Evolutionary conservation across 78 protist species (phyloP), one percentile per base, ranked within the genome.

Genomic region (Diacronema lutheri): DNA sequence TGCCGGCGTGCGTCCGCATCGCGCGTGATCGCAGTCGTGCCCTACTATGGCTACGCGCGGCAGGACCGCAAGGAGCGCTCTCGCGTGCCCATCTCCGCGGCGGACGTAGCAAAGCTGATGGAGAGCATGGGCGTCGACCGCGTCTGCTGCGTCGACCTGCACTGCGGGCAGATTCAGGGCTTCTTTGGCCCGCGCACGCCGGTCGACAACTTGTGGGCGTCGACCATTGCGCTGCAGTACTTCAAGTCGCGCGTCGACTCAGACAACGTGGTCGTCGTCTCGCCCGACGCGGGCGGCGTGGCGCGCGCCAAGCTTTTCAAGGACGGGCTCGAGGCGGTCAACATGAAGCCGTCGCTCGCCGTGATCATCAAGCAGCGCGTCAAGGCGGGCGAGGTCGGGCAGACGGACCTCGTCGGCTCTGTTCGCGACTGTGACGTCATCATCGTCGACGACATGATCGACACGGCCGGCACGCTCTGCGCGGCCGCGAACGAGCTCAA

Each of bases 31-130:
- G 96, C 96, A 29, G 94, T 94, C 58, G n/a, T 96, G 40, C 96
- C 98, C 29, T 94, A 92, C 87, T 91, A 68, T n/a, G 94, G 86
- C 16, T 94, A 94, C 83, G 88, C 90, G 7, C 56, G 79, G 31
- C 79, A 95, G 76, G 94, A 93, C 86, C 83, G 93, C n/a, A 95
- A 95, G 89, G 66, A 44, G 56, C 46, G 81, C 60, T 44, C 92
- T 1, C 92, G 97, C 50, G 93, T 92, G 10, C 93, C 95, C 25
- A 95, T 95, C 80, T 86, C 95, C 23, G 97, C 97, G 0, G 64
- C 85, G 57, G 71, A 80, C 35, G 91, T 91, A 0, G 94, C 95
- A 21, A 35, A 87, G 82, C 21, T 94, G 86, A 66, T 92, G 62
- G 31, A 26, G 41, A 77, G 83, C 50, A 85, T 85, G 89, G 89